Evolutionary conservation across 2,329 filamentous ascomycete genomes (phyloP).

Genomic region (Fusarium odoratissimum): DNA sequence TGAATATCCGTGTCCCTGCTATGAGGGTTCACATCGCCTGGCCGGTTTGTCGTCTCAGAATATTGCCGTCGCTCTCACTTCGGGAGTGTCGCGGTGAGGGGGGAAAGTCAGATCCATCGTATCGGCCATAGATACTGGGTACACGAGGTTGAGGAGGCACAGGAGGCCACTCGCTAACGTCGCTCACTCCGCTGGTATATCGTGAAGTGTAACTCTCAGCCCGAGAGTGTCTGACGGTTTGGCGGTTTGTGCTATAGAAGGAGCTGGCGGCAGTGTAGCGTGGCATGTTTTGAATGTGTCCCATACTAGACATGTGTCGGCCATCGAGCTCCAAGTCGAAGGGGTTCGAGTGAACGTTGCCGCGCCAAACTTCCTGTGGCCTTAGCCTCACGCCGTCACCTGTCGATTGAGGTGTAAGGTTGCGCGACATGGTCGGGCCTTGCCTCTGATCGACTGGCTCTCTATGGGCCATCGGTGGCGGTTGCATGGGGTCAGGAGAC

Average conservation of each 20-base stretch:
- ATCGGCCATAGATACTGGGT: constrained; percentile 26
- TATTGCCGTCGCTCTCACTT: constrained; percentile 29
- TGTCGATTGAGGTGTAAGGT: constrained; percentile 44
- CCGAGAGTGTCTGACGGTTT: constrained; percentile 57
- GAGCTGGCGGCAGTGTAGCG: constrained; percentile 41
- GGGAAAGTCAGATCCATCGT: constrained; percentile 28
- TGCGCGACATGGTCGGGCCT: constrained; percentile 55
- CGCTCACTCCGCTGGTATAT: constrained; percentile 63
- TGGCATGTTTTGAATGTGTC: constrained; percentile 36
- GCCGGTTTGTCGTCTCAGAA: constrained; percentile 24
- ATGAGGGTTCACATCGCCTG: constrained; percentile 18
- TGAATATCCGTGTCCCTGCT: constrained; percentile 15
- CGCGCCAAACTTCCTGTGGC: constrained; percentile 55
- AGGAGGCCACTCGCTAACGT: constrained; percentile 48
- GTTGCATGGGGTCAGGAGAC: constrained; percentile 39
- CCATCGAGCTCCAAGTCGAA: constrained; percentile 68
- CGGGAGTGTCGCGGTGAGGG: constrained; percentile 30
- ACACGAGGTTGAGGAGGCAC: constrained; percentile 12
- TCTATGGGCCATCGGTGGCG: constrained; percentile 57
- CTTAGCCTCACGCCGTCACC: constrained; percentile 49
- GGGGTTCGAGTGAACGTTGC: constrained; percentile 71
- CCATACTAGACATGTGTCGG: constrained; percentile 33
- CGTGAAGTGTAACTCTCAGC: constrained; percentile 52
- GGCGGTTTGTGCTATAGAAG: constrained; percentile 52
- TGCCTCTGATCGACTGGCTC: constrained; percentile 62